These are phyloP conservation scores for Tolypocladium nubicola DNA, from an alignment of 2,329 filamentous ascomycete species.

Conservation along the genomic window DNA sequence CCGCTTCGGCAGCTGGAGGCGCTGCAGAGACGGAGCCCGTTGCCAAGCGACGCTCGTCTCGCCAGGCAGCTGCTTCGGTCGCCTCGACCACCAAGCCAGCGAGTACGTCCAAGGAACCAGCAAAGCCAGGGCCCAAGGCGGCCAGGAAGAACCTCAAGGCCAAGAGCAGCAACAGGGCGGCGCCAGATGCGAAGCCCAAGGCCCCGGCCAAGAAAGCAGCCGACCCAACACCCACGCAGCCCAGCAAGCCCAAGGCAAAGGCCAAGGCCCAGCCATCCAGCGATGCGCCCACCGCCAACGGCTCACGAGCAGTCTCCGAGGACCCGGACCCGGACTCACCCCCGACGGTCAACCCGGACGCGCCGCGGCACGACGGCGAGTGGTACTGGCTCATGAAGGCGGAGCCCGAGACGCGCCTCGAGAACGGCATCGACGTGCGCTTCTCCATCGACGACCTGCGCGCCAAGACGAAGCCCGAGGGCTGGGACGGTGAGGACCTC, in stretches of 20 bases:
- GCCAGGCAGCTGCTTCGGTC: slow-evolving; percentile 10
- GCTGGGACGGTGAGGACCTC: slow-evolving; percentile 68
- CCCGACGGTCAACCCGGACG: slow-evolving; percentile 26
- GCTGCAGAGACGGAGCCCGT: slow-evolving; percentile 9
- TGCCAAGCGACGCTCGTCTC: slow-evolving; percentile 16
- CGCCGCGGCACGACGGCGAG: slow-evolving; percentile 26
- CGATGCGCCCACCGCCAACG: not conserved
- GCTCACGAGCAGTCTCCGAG: slow-evolving; percentile 11
- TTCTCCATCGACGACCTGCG: slow-evolving; percentile 91
- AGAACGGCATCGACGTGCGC: slow-evolving; percentile 78
- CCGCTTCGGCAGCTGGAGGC: not conserved
- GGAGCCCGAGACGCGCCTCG: slow-evolving; percentile 76
- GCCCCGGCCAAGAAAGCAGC: not conserved
- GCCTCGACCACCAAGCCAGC: not conserved
- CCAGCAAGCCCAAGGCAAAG: not conserved
- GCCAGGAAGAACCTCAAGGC: not conserved
- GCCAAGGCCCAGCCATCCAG: not conserved
- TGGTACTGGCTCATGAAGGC: slow-evolving; percentile 78
- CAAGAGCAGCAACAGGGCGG: not conserved
- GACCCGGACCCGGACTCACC: slow-evolving; percentile 21
- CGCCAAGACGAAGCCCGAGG: slow-evolving; percentile 63
- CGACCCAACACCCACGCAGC: not conserved
- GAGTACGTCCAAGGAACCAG: not conserved
- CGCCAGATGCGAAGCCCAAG: not conserved
- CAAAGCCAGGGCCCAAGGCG: not conserved